These are phyloP conservation scores for Asclepias syriaca DNA, from an alignment of 257 asterid species.

Conservation along the genomic window DNA sequence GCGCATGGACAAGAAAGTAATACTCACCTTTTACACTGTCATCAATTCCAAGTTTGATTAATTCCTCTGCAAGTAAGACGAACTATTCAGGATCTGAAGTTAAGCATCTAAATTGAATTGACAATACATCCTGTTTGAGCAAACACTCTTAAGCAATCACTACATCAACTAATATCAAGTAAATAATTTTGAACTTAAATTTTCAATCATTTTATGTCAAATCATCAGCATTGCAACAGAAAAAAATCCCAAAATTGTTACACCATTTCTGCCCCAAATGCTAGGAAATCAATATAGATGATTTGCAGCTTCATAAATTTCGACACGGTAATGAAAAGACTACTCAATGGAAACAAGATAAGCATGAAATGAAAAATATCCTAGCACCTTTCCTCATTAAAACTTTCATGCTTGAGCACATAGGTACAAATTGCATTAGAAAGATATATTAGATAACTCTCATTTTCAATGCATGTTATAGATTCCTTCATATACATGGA, in stretches of 20 bases:
- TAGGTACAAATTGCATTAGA: background rate
- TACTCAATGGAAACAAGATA: background rate
- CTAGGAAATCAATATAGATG: background rate
- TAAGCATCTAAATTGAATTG: constrained; percentile 10
- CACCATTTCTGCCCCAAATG: background rate
- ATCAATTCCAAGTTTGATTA: constrained; percentile 65
- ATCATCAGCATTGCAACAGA: background rate
- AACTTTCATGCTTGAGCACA: background rate
- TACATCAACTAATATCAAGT: background rate
- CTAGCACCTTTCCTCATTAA: background rate
- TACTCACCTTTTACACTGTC: constrained; percentile 67
- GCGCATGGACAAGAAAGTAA: background rate
- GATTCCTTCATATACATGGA: background rate
- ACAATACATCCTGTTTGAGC: constrained; percentile 3
- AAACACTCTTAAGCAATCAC: constrained; percentile 8
- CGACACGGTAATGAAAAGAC: background rate
- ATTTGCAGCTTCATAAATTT: background rate
- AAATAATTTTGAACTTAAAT: background rate
- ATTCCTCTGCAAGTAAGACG: constrained; percentile 63
- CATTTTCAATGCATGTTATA: background rate
- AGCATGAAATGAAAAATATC: background rate
- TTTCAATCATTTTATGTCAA: background rate
- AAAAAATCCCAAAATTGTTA: background rate
- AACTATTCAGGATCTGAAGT: constrained; percentile 21
- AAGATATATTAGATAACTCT: background rate